A percentile compares a stretch with the other conserved stretches of the same genome.
Conservation (phyloP, 2,329 filamentous ascomycete genomes). For the Elsinoe necatrix region DNA sequence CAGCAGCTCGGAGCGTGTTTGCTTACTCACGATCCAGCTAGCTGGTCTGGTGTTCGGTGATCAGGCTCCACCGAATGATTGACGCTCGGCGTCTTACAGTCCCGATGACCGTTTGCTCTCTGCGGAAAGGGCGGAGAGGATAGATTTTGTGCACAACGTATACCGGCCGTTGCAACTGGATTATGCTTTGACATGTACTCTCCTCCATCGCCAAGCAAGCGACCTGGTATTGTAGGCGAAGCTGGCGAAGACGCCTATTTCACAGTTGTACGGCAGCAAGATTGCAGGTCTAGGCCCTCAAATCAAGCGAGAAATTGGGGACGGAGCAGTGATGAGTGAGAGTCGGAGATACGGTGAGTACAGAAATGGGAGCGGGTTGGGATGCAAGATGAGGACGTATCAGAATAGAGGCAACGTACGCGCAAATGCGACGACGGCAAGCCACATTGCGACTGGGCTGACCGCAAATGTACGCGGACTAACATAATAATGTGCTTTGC, state of each 20-base stretch:
- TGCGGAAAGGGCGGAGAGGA: constrained; percentile 1
- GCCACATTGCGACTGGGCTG: constrained; percentile 1
- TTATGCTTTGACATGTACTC: constrained; percentile 1
- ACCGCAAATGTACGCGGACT: constrained; percentile 7
- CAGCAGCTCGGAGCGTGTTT: neutral
- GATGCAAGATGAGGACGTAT: constrained; percentile 9
- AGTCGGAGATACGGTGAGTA: neutral
- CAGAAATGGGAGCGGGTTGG: neutral
- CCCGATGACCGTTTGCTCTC: neutral
- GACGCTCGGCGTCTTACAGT: neutral
- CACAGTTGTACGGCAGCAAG: neutral
- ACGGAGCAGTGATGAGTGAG: neutral
- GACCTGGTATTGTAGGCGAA: neutral
- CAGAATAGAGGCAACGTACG: constrained; percentile 2
- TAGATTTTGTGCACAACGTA: neutral
- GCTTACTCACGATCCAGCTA: neutral
- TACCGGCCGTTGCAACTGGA: neutral
- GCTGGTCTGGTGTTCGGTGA: neutral
- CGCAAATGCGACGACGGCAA: constrained; percentile 3
- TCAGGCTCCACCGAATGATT: neutral
- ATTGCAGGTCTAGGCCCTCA: neutral
- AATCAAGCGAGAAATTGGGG: neutral
- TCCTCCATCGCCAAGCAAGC: neutral
- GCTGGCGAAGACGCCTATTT: neutral
- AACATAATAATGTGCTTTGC: neutral